A percentile compares a stretch with the other conserved stretches of the same genome.
Evolutionary conservation across 257 asterid genomes (phyloP).

Genomic region (Jasminum sambac): DNA sequence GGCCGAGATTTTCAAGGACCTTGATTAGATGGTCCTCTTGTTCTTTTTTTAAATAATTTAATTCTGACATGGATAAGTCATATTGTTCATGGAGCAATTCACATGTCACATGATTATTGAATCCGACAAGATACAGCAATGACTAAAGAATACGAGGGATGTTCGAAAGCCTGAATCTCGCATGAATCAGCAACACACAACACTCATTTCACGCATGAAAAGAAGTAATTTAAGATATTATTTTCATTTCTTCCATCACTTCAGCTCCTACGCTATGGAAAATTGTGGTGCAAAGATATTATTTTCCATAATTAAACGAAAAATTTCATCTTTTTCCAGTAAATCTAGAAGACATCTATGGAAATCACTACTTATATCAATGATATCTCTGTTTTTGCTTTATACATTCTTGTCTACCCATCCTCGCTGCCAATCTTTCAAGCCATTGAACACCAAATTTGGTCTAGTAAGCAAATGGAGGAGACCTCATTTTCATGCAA

Average conservation of each 20-base stretch:
- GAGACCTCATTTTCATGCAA: neutral
- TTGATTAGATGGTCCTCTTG: too few relatives aligned
- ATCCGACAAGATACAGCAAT: neutral
- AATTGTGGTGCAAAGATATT: neutral
- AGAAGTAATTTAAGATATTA: neutral
- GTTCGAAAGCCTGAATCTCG: conserved; percentile 3
- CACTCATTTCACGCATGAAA: neutral
- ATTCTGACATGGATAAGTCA: neutral
- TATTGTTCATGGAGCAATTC: neutral
- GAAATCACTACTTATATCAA: conserved; percentile 24
- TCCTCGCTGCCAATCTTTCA: conserved; percentile 18
- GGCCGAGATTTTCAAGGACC: too few relatives aligned
- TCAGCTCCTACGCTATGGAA: neutral
- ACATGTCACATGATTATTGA: conserved; percentile 1
- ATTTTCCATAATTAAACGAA: conserved; percentile 13
- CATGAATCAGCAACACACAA: conserved; percentile 17
- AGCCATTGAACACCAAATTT: neutral
- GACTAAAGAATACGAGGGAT: neutral
- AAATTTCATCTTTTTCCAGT: conserved; percentile 1
- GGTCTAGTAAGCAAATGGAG: conserved; percentile 9
- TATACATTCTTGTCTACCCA: conserved; percentile 25
- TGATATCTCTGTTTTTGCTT: conserved; percentile 7
- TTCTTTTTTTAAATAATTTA: neutral
- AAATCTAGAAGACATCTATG: conserved; percentile 7
- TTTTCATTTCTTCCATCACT: neutral